Conservation (phyloP, 176 grass and related monocot species). For the Aechmea fasciata region DNA sequence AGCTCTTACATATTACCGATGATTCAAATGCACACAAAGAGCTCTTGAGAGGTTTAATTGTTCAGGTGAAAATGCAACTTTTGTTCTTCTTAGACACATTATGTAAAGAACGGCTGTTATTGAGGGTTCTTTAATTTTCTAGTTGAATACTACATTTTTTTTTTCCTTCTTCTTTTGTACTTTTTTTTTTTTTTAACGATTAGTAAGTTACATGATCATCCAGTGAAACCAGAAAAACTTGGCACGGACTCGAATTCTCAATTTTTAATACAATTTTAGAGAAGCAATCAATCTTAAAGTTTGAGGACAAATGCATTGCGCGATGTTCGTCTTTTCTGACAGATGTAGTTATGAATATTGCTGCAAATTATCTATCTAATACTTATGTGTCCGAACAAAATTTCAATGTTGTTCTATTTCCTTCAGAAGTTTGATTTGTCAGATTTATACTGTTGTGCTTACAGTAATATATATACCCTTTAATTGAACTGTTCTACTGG, state of each 20-base stretch:
- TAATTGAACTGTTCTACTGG: no score
- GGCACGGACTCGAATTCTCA: neutral
- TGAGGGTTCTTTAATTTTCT: neutral
- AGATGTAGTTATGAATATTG: no score
- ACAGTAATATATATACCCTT: no score
- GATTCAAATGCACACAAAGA: constrained; percentile 42
- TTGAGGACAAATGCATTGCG: no score
- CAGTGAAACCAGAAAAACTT: neutral
- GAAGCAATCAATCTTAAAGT: no score
- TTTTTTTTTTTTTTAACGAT: neutral
- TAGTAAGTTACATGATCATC: neutral
- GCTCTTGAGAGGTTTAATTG: constrained; percentile 72
- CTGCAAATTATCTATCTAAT: no score
- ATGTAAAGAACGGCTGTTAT: neutral
- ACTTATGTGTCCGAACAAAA: no score
- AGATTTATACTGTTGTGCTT: no score
- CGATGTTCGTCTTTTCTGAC: no score
- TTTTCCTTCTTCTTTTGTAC: neutral
- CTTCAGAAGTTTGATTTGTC: neutral
- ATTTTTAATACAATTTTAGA: neutral
- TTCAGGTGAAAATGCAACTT: constrained; percentile 51
- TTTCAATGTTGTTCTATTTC: neutral
- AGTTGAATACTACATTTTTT: constrained; percentile 1
- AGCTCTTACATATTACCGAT: constrained; percentile 59
- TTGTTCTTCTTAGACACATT: neutral